Conservation (phyloP, 768 basidiomycete species). For the Boletales sp. region DNA sequence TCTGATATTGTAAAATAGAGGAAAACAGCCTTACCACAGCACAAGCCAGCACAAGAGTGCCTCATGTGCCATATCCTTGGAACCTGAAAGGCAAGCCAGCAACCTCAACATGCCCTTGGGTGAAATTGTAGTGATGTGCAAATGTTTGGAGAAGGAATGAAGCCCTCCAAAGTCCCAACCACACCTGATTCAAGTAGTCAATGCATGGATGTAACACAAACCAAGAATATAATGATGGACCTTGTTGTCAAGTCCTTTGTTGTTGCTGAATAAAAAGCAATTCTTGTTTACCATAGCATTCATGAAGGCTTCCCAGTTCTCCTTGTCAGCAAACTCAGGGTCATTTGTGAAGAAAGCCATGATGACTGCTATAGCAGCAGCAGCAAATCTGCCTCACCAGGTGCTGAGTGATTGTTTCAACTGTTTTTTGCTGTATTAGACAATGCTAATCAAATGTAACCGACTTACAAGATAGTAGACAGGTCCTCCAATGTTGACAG, state of each 20-base stretch:
- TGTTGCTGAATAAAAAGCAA: slow-evolving; percentile 7
- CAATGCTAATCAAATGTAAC: not conserved
- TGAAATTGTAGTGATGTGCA: slow-evolving; percentile 8
- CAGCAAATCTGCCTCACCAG: not conserved
- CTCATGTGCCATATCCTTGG: not conserved
- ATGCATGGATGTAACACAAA: not conserved
- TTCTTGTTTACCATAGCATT: not conserved
- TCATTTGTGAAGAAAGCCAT: not conserved
- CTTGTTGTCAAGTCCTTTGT: slow-evolving; percentile 4
- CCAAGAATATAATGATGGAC: not conserved
- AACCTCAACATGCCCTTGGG: slow-evolving; percentile 3
- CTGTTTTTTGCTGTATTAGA: slow-evolving; percentile 3
- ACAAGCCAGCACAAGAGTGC: slow-evolving; percentile 8
- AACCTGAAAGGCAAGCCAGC: not conserved
- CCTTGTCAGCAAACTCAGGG: not conserved
- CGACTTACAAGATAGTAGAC: slow-evolving; percentile 1
- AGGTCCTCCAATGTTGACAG: not conserved
- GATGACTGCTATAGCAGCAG: not conserved
- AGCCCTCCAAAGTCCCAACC: slow-evolving; percentile 8
- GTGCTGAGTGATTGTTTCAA: not conserved
- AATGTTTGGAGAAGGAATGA: slow-evolving; percentile 9
- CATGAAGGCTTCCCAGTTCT: not conserved
- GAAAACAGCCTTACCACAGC: slow-evolving; percentile 1
- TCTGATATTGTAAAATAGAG: not conserved
- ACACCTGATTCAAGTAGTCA: not conserved